Evolutionary conservation across 805 yeast genomes (phyloP).

Genomic region (Ogataea dorogensis): DNA sequence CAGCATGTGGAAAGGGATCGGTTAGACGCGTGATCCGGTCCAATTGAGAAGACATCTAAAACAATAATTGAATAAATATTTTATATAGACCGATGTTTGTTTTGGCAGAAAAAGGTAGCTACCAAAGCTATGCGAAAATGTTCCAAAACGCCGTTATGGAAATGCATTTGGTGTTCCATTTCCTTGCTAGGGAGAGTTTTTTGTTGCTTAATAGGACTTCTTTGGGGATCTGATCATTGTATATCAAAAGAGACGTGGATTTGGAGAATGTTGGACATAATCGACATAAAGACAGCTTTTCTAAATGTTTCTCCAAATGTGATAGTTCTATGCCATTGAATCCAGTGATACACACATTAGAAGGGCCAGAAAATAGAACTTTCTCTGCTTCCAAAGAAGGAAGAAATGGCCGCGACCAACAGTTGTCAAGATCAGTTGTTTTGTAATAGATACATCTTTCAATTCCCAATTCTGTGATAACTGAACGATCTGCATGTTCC

Average conservation of each 20-base stretch:
- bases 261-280: slow-evolving; percentile 49
- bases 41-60: slow-evolving; percentile 7
- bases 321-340: slow-evolving; percentile 32
- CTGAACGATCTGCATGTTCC: background rate
- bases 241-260: slow-evolving; percentile 53
- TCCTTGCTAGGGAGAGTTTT: slow-evolving; percentile 26
- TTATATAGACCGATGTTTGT: background rate
- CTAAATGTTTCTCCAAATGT: slow-evolving; percentile 47
- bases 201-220: slow-evolving; percentile 15
- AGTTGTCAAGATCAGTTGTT: slow-evolving; percentile 17
- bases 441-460: slow-evolving; percentile 30
- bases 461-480: slow-evolving; percentile 31
- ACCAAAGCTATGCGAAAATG: slow-evolving; percentile 2
- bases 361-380: slow-evolving; percentile 1
- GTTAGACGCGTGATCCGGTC: slow-evolving; percentile 12
- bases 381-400: slow-evolving; percentile 2
- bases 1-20: slow-evolving; percentile 16
- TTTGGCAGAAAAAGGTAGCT: slow-evolving; percentile 2
- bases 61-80: background rate
- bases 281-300: slow-evolving; percentile 42
- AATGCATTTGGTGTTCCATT: slow-evolving; percentile 25
- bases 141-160: slow-evolving; percentile 16
- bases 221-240: slow-evolving; percentile 32
- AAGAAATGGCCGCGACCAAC: slow-evolving; percentile 28
- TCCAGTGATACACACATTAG: slow-evolving; percentile 30